Evolutionary conservation across 306 rosid species (phyloP), one percentile per base, ranked within the genome.

Genomic region (Sophora flavescens): DNA sequence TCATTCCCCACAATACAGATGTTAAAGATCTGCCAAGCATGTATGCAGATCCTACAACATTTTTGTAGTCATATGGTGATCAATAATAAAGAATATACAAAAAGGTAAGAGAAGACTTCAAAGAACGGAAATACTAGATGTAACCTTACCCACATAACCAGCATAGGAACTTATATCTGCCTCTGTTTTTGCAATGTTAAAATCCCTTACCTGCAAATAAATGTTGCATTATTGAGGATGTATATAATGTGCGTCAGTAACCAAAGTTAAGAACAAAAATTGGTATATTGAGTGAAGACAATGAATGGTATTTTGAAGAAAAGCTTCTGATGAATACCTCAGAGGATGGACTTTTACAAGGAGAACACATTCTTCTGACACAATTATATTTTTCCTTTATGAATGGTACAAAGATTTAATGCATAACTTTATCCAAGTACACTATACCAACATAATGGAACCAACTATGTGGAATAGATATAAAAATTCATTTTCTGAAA

Each of bases 1-100:
- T 18, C 2, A 89, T 60, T 74, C 98, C 98, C 98, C 98, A 92
- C 6, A 79, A 9, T 47, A 90, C 35, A 66, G 98, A 79, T 47
- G 97, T 95, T 72, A 95, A 79, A 53, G 77, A 78, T 89, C 98
- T 89, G 8, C 98, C 98, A 39, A 95, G 30, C 98, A 92, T 89
- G 84, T 26, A 95, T 2, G 96, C 32, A 85, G 95, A 83, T 70
- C 97, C 98, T 95, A 75, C 67, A 83, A 79, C 10, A 77, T 45
- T 51, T 59, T 73, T 6, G 13, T 15, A 33, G 52, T 45, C 51
- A 45, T 15, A 70, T 56, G 50, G 76, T 59, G 12, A 74, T 45
- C 47, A 63, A 3, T 5, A 3, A 16, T 63, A 11, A 38, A n/a
- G 10, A 78, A 70, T 41, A 16, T 12, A 18, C 35, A 10, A 2